A percentile compares a stretch with the other conserved stretches of the same genome.
Evolutionary conservation across 192 early-diverging fungal species (phyloP).

Genomic region (Coemansia sp.): DNA sequence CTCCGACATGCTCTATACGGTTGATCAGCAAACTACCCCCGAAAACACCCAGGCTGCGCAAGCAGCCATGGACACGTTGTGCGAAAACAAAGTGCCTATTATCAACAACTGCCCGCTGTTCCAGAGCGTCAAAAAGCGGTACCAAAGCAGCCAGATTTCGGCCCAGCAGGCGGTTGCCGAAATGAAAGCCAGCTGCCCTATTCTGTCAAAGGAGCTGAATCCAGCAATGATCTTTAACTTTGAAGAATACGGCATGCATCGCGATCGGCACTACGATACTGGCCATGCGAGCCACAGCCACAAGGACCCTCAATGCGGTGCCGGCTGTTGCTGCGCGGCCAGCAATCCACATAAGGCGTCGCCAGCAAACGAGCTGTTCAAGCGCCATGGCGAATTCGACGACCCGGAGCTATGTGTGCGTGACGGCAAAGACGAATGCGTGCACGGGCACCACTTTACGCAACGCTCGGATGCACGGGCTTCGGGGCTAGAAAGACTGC

Average conservation of each 20-base stretch:
- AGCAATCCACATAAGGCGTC: background rate
- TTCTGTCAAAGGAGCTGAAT: constrained; percentile 54
- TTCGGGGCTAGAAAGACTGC: constrained; percentile 40
- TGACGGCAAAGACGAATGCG: constrained; percentile 18
- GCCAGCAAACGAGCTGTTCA: constrained; percentile 30
- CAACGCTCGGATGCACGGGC: constrained; percentile 1
- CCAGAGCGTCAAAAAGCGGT: constrained; percentile 42
- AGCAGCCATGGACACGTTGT: constrained; percentile 34
- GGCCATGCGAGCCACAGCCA: constrained; percentile 43
- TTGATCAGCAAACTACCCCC: constrained; percentile 14
- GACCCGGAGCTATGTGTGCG: constrained; percentile 31
- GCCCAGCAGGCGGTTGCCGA: constrained; percentile 35
- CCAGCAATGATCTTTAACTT: constrained; percentile 52
- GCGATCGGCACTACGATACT: constrained; percentile 41
- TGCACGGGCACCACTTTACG: constrained; percentile 17
- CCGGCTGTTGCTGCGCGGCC: constrained; percentile 17
- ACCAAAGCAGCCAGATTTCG: constrained; percentile 28
- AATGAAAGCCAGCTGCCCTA: constrained; percentile 53
- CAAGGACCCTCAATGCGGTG: constrained; percentile 3
- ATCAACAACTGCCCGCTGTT: constrained; percentile 51
- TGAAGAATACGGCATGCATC: constrained; percentile 45
- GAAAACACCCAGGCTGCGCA: constrained; percentile 7
- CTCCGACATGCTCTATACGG: constrained; percentile 45
- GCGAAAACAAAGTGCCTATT: constrained; percentile 33
- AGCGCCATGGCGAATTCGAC: constrained; percentile 22